Conservation (phyloP, 2,329 filamentous ascomycete species). For the Eutypella sp. region DNA sequence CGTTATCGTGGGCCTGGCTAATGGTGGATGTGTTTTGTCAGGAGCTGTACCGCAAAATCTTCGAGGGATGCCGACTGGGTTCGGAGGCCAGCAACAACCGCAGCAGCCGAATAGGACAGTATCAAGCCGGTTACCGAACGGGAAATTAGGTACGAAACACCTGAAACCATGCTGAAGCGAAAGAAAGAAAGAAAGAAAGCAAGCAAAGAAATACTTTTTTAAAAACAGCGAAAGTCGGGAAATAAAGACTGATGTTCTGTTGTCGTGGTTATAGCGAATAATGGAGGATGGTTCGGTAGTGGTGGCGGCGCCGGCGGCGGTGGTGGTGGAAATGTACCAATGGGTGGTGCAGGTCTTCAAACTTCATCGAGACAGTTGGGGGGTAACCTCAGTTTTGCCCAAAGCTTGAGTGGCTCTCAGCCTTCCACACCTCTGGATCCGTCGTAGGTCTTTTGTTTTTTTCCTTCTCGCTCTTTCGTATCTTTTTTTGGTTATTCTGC, state of each 20-base stretch:
- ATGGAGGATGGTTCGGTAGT: conserved; percentile 61
- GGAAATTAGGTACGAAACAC: conserved; percentile 54
- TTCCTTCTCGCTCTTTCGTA: no score
- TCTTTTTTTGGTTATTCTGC: no score
- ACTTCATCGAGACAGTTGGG: conserved; percentile 50
- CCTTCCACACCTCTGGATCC: conserved; percentile 57
- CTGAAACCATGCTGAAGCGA: no score
- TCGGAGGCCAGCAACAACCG: conserved; percentile 54
- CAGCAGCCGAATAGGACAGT: conserved; percentile 51
- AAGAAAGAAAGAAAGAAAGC: no score
- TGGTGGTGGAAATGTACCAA: conserved; percentile 50
- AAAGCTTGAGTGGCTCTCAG: conserved; percentile 60
- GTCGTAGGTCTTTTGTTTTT: conserved; percentile 49
- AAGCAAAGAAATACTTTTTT: no score
- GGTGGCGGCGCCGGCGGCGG: no score
- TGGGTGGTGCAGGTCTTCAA: conserved; percentile 51
- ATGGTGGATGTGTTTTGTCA: conserved; percentile 29
- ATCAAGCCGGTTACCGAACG: conserved; percentile 57
- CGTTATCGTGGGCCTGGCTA: conserved; percentile 25
- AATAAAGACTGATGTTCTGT: conserved; percentile 20
- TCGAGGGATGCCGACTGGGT: conserved; percentile 57
- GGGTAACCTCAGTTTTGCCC: conserved; percentile 60
- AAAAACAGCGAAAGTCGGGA: no score
- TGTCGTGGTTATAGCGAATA: conserved; percentile 36
- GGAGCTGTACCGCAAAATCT: conserved; percentile 58